Evolutionary conservation across 306 rosid genomes (phyloP).

Genomic region (Prunus padus): DNA sequence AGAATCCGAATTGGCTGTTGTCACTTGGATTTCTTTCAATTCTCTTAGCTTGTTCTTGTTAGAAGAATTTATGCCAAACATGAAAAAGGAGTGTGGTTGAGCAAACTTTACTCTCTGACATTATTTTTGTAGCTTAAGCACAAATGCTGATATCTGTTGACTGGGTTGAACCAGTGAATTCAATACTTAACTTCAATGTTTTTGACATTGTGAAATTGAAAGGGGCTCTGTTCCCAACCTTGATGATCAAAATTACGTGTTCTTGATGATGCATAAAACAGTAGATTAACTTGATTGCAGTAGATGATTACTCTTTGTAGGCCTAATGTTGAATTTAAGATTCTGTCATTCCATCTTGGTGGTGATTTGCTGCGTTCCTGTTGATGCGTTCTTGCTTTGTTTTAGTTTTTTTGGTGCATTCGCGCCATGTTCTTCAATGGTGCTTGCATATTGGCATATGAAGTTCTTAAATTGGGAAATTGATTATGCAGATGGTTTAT

Average conservation of each 20-base stretch:
- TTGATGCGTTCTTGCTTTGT: background rate
- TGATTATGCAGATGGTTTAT: background rate
- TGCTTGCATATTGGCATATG: background rate
- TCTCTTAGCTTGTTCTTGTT: background rate
- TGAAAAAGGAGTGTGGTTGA: background rate
- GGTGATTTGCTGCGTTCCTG: background rate
- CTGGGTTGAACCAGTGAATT: background rate
- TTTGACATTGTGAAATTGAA: background rate
- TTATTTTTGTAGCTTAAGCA: background rate
- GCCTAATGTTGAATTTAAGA: background rate
- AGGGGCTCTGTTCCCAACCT: background rate
- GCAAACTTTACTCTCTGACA: background rate
- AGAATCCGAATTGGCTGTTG: background rate
- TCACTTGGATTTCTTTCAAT: background rate
- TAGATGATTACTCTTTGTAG: background rate
- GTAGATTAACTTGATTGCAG: background rate
- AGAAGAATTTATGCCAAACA: background rate
- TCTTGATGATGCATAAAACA: background rate
- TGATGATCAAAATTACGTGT: background rate
- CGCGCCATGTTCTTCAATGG: background rate
- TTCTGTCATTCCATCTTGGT: background rate
- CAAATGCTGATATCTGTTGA: background rate
- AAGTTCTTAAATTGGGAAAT: background rate
- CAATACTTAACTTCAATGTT: background rate
- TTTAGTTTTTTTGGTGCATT: no score